phyloP scores from a whole-genome alignment of 352 stramenopile genomes.

The Peronospora belbahrii region DNA sequence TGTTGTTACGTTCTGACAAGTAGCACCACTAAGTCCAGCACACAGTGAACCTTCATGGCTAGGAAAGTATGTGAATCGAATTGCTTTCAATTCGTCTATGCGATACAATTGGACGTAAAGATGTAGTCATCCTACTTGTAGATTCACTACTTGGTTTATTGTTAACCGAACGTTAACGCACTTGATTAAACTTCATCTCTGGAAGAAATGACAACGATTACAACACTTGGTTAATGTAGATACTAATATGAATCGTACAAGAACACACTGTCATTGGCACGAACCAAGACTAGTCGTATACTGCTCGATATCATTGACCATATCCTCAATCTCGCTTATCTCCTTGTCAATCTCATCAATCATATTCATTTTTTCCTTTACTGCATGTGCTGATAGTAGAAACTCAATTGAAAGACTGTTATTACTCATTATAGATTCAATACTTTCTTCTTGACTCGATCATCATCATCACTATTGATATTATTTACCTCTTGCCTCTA shows the following conservation, averaged over 20 bases:
- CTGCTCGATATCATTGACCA: conserved; percentile 79
- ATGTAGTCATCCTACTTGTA: not conserved
- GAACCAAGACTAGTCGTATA: conserved; percentile 69
- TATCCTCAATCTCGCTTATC: conserved; percentile 78
- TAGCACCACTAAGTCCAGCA: conserved; percentile 12
- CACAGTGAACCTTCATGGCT: conserved; percentile 3
- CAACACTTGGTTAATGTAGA: conserved; percentile 5
- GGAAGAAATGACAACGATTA: not conserved
- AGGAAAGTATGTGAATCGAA: not conserved
- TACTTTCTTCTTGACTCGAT: too few species aligned
- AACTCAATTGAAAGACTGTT: not conserved
- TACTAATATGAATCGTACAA: not conserved
- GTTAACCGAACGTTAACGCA: conserved; percentile 21
- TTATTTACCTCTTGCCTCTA: conserved; percentile 57
- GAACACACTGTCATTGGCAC: conserved; percentile 1
- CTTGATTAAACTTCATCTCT: conserved; percentile 74
- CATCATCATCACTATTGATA: not conserved
- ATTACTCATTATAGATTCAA: not conserved
- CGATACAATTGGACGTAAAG: not conserved
- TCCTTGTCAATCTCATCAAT: conserved; percentile 83
- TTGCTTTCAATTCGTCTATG: not conserved
- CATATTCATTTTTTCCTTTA: conserved; percentile 67
- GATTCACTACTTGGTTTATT: not conserved
- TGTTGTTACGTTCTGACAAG: conserved; percentile 2
- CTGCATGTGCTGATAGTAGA: conserved; percentile 29